Evolutionary conservation across 2,329 filamentous ascomycete species (phyloP).

Genomic region (Periconia sp.): DNA sequence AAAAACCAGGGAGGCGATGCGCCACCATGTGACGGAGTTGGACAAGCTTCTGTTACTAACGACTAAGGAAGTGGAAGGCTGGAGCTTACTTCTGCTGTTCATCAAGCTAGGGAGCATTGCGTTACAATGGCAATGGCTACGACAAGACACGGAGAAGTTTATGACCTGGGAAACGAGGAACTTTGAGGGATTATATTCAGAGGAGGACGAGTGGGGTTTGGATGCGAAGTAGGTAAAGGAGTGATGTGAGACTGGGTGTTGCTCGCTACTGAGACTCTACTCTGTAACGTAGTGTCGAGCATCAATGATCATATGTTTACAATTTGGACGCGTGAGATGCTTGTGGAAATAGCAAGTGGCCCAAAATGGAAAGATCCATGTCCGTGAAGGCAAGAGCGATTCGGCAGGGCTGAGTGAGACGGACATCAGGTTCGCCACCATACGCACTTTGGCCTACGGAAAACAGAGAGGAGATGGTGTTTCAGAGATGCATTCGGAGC

Average conservation of each 20-base stretch:
- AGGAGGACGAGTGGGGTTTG: too few relatives aligned
- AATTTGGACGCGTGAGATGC: too few relatives aligned
- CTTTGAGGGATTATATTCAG: too few relatives aligned
- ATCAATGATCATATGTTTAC: too few relatives aligned
- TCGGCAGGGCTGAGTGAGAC: constrained; percentile 12
- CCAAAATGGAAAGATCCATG: too few relatives aligned
- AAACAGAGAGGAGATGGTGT: background rate
- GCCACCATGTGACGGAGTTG: constrained; percentile 34
- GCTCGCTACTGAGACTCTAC: too few relatives aligned
- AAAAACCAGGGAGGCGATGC: constrained; percentile 35
- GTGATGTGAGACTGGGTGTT: too few relatives aligned
- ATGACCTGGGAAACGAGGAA: too few relatives aligned
- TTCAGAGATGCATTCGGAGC: background rate
- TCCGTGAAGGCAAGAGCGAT: too few relatives aligned
- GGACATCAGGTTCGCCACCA: constrained; percentile 8
- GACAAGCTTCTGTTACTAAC: constrained; percentile 28
- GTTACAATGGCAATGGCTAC: constrained; percentile 37
- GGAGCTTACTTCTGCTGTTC: constrained; percentile 17
- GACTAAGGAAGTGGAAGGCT: constrained; percentile 24
- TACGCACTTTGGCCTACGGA: constrained; percentile 4
- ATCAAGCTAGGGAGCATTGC: constrained; percentile 16
- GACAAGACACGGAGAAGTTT: constrained; percentile 29
- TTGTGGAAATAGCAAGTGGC: too few relatives aligned
- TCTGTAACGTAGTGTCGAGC: too few relatives aligned
- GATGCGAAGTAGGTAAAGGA: too few relatives aligned